These are phyloP conservation scores for Solanum etuberosum DNA, from an alignment of 257 asterid genomes.

Conservation along the genomic window DNA sequence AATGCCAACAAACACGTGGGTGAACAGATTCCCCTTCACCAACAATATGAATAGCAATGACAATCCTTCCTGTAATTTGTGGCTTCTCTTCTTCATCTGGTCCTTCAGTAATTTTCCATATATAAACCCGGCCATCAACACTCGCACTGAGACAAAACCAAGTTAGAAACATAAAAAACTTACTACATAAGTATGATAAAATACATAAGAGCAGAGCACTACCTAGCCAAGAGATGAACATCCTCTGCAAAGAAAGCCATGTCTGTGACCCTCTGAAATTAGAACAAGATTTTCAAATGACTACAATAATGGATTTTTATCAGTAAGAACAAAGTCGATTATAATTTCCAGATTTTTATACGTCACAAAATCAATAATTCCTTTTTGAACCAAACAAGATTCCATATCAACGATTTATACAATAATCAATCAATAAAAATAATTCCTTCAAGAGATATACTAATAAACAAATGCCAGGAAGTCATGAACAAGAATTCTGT, in stretches of 20 bases:
- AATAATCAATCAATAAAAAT: not conserved
- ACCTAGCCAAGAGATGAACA: conserved; percentile 98
- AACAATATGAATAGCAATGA: conserved; percentile 69
- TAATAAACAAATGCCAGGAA: not conserved
- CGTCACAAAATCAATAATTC: not conserved
- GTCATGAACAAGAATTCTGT: not conserved
- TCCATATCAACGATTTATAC: not conserved
- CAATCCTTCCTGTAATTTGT: conserved; percentile 69
- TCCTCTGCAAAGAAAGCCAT: conserved; percentile 99
- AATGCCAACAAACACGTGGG: conserved; percentile 99
- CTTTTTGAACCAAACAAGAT: not conserved
- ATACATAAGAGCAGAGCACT: conserved; percentile 4
- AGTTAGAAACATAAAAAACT: conserved; percentile 8
- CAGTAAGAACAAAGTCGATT: not conserved
- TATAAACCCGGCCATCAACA: conserved; percentile 85
- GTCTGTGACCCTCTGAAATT: conserved; percentile 95
- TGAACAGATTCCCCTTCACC: conserved; percentile 83
- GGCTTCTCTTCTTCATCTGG: conserved; percentile 94
- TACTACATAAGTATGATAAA: not conserved
- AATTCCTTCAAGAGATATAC: not conserved
- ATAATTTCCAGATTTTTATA: not conserved
- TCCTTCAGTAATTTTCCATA: conserved; percentile 94
- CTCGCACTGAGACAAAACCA: conserved; percentile 61
- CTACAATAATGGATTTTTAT: not conserved
- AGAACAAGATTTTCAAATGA: not conserved